Percentiles rank a stretch among this genome's conserved stretches.
Conservation (phyloP, 768 basidiomycete genomes). For the Tulasnella sp. region DNA sequence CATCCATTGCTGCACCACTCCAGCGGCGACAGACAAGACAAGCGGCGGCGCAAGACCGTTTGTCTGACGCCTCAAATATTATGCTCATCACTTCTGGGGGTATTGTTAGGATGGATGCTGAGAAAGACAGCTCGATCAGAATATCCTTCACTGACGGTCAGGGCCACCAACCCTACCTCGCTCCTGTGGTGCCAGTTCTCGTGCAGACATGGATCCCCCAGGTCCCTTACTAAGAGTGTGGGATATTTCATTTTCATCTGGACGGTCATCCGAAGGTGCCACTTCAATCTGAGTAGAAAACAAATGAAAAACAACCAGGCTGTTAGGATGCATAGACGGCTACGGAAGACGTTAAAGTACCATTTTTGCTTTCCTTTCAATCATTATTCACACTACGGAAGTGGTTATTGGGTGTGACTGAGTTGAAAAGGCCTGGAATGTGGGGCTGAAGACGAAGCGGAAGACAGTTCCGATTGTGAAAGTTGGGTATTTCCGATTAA, state of each 20-base stretch:
- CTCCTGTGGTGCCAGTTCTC: accelerated
- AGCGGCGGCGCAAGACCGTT: background rate
- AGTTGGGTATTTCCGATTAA: too few species aligned
- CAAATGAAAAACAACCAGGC: background rate
- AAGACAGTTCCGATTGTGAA: too few species aligned
- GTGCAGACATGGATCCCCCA: background rate
- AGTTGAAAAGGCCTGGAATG: too few species aligned
- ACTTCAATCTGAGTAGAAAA: background rate
- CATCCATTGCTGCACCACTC: conserved; percentile 15
- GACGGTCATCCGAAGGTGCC: too few species aligned
- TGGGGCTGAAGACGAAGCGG: too few species aligned
- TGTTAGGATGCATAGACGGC: background rate
- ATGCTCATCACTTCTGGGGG: background rate
- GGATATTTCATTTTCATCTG: too few species aligned
- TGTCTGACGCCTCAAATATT: background rate
- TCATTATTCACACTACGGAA: background rate
- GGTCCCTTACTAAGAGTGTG: too few species aligned
- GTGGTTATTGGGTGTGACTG: too few species aligned
- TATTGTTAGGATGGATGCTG: background rate
- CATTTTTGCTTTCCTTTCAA: background rate
- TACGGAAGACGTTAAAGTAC: background rate
- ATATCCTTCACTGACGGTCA: background rate
- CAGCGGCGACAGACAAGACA: background rate
- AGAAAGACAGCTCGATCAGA: background rate
- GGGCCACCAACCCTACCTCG: too few species aligned